Conservation (phyloP, 257 asterid genomes). For the Nicotiana attenuata region DNA sequence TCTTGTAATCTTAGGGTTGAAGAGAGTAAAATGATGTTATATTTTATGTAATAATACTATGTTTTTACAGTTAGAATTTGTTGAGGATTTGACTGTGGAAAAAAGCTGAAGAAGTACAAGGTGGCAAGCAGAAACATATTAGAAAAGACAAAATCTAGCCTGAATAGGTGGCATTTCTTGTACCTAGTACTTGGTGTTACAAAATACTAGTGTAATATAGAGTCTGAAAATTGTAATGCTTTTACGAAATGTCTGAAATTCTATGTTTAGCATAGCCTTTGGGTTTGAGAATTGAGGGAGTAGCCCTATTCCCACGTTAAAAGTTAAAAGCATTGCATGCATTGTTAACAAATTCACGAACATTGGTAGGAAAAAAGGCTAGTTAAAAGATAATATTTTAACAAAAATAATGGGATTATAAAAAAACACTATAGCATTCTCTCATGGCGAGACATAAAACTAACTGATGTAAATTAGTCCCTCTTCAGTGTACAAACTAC, state of each 20-base stretch:
- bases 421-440: too few species aligned
- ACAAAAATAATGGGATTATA: too few species aligned
- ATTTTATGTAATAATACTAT: neutral
- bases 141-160: neutral
- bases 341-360: neutral
- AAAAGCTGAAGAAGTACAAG: neutral
- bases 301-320: neutral
- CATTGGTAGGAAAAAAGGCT: neutral
- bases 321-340: neutral
- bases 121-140: neutral
- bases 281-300: neutral
- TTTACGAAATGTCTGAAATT: neutral
- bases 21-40: neutral
- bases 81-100: neutral
- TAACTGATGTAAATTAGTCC: too few species aligned
- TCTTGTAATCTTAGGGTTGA: neutral
- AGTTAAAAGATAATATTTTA: neutral
- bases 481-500: too few species aligned
- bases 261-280: neutral
- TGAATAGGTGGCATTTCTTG: neutral
- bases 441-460: too few species aligned
- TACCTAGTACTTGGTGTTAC: neutral
- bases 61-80: neutral
- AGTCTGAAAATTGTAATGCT: slow-evolving; percentile 3
- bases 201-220: slow-evolving; percentile 2